These are phyloP conservation scores for Scutellaria baicalensis DNA, from an alignment of 257 asterid species.

Conservation along the genomic window DNA sequence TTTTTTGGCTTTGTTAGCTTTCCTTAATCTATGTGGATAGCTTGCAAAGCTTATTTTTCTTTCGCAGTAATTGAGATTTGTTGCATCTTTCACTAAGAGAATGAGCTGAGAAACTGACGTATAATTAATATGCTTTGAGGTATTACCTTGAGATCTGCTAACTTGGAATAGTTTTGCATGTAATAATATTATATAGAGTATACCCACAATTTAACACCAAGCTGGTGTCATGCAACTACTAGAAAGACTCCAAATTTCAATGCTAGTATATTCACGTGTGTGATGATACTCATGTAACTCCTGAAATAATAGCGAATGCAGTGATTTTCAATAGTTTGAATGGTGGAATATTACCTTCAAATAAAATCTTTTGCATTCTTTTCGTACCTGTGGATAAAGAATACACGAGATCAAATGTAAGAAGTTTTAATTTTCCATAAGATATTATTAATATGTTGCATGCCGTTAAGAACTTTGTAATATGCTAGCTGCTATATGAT, in stretches of 20 bases:
- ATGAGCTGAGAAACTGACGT: neutral
- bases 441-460: neutral
- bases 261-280: neutral
- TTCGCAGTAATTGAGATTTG: neutral
- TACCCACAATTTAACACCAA: neutral
- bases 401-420: neutral
- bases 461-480: neutral
- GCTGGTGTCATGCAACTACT: neutral
- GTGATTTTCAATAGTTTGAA: slow-evolving; percentile 2
- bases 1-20: too few relatives aligned
- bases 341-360: slow-evolving; percentile 28
- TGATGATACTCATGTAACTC: neutral
- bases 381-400: slow-evolving; percentile 27
- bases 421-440: neutral
- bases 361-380: slow-evolving; percentile 29
- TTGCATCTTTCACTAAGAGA: neutral
- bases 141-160: too few relatives aligned
- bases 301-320: neutral
- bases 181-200: neutral
- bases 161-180: neutral
- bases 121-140: neutral
- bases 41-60: too few relatives aligned
- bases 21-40: too few relatives aligned
- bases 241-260: neutral
- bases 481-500: neutral